Evolutionary conservation across 1,284 basidiomycete genomes (phyloP).

Genomic region (Heterobasidion annosum): DNA sequence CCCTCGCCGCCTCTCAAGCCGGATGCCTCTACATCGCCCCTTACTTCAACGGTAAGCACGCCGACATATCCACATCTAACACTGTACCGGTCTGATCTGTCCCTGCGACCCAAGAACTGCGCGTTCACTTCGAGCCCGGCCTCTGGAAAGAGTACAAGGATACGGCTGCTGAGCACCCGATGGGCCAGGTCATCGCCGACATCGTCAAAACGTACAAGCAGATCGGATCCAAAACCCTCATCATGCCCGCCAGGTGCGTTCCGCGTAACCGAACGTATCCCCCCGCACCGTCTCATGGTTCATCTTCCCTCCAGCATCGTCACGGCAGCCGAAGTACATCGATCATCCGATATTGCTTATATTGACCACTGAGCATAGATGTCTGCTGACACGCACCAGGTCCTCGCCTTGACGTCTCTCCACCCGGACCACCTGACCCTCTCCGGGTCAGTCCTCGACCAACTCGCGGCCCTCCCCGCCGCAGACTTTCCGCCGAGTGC

Average conservation of each 20-base stretch:
- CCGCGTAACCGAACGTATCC: not conserved
- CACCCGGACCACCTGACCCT: slow-evolving; percentile 37
- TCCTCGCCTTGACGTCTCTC: slow-evolving; percentile 31
- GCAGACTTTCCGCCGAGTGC: not conserved
- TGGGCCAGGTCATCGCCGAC: slow-evolving; percentile 26
- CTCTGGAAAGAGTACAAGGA: slow-evolving; percentile 33
- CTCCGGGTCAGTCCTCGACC: slow-evolving; percentile 31
- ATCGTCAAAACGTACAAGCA: slow-evolving; percentile 28
- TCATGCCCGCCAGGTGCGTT: slow-evolving; percentile 42
- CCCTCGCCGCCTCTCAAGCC: slow-evolving; percentile 37
- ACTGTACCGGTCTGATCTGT: not conserved
- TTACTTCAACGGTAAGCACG: slow-evolving; percentile 35
- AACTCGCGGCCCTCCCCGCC: slow-evolving; percentile 21
- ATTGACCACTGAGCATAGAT: not conserved
- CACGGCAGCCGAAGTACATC: slow-evolving; percentile 28
- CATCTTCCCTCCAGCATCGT: slow-evolving; percentile 25
- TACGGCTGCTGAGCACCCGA: slow-evolving; percentile 32
- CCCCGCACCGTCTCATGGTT: not conserved
- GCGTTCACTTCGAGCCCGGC: slow-evolving; percentile 34
- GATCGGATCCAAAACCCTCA: slow-evolving; percentile 30
- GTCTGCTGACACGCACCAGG: slow-evolving; percentile 16
- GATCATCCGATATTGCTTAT: not conserved
- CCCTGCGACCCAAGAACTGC: slow-evolving; percentile 25
- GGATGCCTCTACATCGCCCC: slow-evolving; percentile 38
- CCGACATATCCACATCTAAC: not conserved